phyloP scores from a whole-genome alignment of 345 rosid genomes.

The Salix koriyanagi region DNA sequence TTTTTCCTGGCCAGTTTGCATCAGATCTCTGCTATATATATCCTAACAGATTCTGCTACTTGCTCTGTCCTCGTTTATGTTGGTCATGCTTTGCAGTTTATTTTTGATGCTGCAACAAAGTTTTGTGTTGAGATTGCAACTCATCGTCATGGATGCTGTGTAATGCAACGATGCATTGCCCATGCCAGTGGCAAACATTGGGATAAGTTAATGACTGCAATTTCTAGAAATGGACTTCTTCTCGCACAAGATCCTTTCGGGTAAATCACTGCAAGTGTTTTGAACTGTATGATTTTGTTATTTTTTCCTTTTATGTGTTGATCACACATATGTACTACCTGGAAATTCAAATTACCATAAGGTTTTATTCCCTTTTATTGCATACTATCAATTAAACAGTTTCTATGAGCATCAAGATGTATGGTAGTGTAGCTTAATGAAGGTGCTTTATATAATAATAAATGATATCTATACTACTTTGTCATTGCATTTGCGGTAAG shows the following conservation, averaged over 20 bases:
- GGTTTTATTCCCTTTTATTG: background rate
- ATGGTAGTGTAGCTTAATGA: background rate
- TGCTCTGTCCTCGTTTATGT: background rate
- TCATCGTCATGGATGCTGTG: conserved; percentile 76
- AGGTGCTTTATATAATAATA: background rate
- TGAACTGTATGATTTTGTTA: background rate
- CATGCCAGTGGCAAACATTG: conserved; percentile 43
- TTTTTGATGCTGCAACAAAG: conserved; percentile 57
- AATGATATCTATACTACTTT: background rate
- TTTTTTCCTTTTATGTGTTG: background rate
- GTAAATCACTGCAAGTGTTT: conserved; percentile 26
- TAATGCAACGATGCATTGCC: conserved; percentile 59
- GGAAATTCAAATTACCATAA: background rate
- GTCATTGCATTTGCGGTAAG: background rate
- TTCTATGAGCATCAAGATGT: background rate
- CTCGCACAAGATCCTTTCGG: conserved; percentile 79
- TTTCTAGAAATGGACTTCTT: conserved; percentile 44
- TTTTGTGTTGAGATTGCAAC: conserved; percentile 63
- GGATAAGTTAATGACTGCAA: conserved; percentile 46
- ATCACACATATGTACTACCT: background rate
- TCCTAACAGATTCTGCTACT: background rate
- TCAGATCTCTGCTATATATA: background rate
- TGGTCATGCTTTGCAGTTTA: conserved; percentile 40
- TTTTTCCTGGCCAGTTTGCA: background rate
- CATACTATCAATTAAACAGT: background rate